A percentile compares a stretch with the other conserved stretches of the same genome.
Evolutionary conservation across 2,329 filamentous ascomycete species (phyloP).

Genomic region (Aspergillus sp.): DNA sequence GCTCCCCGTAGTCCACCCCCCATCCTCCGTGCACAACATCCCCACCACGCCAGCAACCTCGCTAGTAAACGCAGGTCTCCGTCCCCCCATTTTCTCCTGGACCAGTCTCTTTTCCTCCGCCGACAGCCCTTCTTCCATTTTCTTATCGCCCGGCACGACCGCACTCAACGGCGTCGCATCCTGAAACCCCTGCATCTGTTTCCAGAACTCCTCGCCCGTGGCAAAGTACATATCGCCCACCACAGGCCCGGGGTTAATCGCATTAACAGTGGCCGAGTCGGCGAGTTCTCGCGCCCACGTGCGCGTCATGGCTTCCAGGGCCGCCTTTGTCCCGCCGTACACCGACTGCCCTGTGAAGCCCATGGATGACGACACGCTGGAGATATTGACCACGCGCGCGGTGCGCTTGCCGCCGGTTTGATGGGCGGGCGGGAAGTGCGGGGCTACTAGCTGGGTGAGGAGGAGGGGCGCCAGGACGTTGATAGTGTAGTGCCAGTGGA

Average conservation of each 20-base stretch:
- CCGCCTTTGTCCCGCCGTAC: conserved; percentile 60
- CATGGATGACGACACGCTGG: conserved; percentile 49
- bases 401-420: conserved; percentile 47
- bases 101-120: conserved; percentile 57
- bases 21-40: conserved; percentile 65
- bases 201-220: conserved; percentile 51
- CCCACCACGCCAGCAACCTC: conserved; percentile 70
- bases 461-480: conserved; percentile 78
- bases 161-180: conserved; percentile 57
- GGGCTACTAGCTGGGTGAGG: conserved; percentile 63
- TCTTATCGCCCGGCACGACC: conserved; percentile 51
- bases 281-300: conserved; percentile 57
- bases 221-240: conserved; percentile 58
- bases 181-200: conserved; percentile 52
- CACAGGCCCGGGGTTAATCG: conserved; percentile 59
- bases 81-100: conserved; percentile 47
- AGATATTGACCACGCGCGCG: conserved; percentile 56
- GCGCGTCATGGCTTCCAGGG: conserved; percentile 60
- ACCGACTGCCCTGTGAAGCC: conserved; percentile 53
- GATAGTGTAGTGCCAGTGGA: conserved; percentile 63
- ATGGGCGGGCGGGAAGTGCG: conserved; percentile 50
- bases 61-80: conserved; percentile 55
- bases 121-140: conserved; percentile 50
- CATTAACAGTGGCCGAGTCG: conserved; percentile 56
- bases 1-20: conserved; percentile 70